Base-by-base conservation (phyloP, 257 asterid genomes). In the Solanum bulbocastanum region DNA sequence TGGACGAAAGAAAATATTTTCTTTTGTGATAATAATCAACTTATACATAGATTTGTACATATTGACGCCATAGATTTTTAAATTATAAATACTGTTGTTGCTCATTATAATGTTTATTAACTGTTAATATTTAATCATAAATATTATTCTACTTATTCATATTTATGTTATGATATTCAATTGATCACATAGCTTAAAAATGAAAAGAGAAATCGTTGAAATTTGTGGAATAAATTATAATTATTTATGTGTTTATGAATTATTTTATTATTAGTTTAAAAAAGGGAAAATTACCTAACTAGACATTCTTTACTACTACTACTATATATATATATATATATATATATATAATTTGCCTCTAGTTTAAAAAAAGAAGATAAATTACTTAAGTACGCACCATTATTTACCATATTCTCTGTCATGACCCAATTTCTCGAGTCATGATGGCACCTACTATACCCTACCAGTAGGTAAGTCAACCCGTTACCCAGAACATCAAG, bases 251-350 rank as follows among this genome's bases (percentile, higher is more conserved):
- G 0, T 0, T 3, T 56, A 6, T 56, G 5, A 56, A 20, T 56
- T 6, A 56, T 56, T 52, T 56, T 20, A 56, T 56, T 56, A 56
- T 18, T 18, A 18, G 2, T 56, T 56, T 6, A 20, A 56, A 6
- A 56, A 1, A 1, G 1, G 4, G 3, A 0, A 49, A 49, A 2
- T 5, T 15, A 15, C 0, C 3, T 2, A 49, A 49, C 20, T 1
- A 49, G 60, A 49, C 22, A 49, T 49, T 0, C 3, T 49, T 49
- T 49, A 14, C 3, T 49, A 49, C 0, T 0, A 49, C n/a, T n/a
- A n/a, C n/a, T 49, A 49, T 4, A 14, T 46, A 46, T 46, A 44
- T 3, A 42, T 44, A 46, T 42, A 35, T 35, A 35, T 37, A 37
- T 37, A 37, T 0, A 30, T 30, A 30, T 30, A 30, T 49, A 49